Base-by-base conservation (phyloP, 768 basidiomycete species). In the Suillus plorans region DNA sequence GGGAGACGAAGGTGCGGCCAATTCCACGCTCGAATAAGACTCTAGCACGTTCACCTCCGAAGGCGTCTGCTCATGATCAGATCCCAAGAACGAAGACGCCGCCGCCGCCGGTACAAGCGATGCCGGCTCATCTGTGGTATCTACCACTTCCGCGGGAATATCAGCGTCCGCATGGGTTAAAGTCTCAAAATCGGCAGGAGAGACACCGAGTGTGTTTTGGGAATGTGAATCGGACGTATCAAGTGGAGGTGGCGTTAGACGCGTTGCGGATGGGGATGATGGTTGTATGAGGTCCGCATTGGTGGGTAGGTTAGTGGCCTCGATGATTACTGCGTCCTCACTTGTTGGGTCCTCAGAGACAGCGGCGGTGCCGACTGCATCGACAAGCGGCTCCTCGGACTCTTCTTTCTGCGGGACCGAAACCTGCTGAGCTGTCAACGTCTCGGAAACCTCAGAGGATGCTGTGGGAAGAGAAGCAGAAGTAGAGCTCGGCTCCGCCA, bases 401-500 rank as follows among this genome's bases (percentile, higher is more conserved):
- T 12, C 20, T 16, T 42, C 58, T 28, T 59, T 25, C 3, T 28
- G 18, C 58, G 58, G 58, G 25, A 59, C 41, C 41, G 58, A 59
- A 59, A 41, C 25, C 12, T 28, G 18, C 18, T 41, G 25, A 59
- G 39, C 18, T 42, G 58, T 20, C 39, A 28, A 25, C 8, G 36
- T 39, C 8, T 41, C 41, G 34, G 37, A 66, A 14, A 53, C 42
- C 25, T 41, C 25, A 64, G 42, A 47, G 14, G 44, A 28, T 44
- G 28, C 3, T 25, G 42, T 44, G 31, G 31, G 44, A 42, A 45
- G 36, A 36, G 60, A 57, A 63, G 41, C 56, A 36, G 42, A 22
- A 44, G 60, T 34, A 62, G 63, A 4, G 31, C 60, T 44, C 63
- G 63, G 58, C 63, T 62, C 63, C 44, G 63, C 41, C 41, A 42